phyloP scores from a whole-genome alignment of 768 basidiomycete species.

The Dacryopinax spathularia region DNA sequence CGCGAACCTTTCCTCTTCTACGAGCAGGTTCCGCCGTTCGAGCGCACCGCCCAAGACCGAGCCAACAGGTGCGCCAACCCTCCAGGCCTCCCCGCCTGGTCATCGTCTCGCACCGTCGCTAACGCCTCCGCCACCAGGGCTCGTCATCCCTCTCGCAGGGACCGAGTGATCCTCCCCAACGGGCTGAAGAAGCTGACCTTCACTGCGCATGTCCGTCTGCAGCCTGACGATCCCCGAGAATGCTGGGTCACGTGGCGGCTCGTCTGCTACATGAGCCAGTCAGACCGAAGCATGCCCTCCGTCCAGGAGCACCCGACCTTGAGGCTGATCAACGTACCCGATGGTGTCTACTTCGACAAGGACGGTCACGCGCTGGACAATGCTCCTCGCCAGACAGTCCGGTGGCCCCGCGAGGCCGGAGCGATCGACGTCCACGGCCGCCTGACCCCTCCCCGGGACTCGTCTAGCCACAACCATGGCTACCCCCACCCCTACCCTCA shows the following conservation, averaged over 20 bases:
- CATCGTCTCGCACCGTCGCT: background rate
- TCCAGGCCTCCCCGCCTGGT: too few relatives aligned
- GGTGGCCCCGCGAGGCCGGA: background rate
- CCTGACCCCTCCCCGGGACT: background rate
- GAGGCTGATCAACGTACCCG: background rate
- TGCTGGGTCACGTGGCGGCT: background rate
- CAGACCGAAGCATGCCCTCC: background rate
- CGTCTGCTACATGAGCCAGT: background rate
- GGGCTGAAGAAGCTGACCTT: background rate
- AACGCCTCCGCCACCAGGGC: background rate
- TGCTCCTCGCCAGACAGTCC: background rate
- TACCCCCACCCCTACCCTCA: too few relatives aligned
- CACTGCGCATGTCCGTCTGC: background rate
- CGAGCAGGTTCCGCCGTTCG: conserved; percentile 26
- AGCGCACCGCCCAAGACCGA: conserved; percentile 8
- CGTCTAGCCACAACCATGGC: too few relatives aligned
- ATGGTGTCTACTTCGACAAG: background rate
- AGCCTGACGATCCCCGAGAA: background rate
- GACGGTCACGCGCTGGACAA: background rate
- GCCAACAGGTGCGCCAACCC: background rate
- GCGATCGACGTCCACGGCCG: too few relatives aligned
- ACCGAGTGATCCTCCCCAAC: background rate
- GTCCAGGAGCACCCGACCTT: background rate
- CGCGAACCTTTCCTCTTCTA: conserved; percentile 58
- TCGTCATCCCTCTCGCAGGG: background rate